Evolutionary conservation across 352 stramenopile species (phyloP), one percentile per base, ranked within the genome.

Genomic region (Pelagophyceae sp.): DNA sequence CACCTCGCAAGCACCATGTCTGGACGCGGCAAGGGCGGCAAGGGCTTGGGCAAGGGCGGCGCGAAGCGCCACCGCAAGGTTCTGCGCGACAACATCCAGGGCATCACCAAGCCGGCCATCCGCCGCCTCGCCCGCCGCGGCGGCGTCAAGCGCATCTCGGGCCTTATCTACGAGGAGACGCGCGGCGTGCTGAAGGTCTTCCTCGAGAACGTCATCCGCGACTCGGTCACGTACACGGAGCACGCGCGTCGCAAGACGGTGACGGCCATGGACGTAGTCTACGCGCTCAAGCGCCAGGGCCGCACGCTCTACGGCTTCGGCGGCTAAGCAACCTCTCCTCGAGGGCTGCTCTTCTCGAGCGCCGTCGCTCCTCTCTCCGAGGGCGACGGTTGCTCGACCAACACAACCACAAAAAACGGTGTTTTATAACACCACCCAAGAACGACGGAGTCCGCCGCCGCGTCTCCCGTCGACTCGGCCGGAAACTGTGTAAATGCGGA

Each of bases 131-230:
- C 95, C 80, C 94, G 96, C 87, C 91, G 94, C 94, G 94, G 95
- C 79, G 95, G 95, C 90, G 94, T 98, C 69, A 98, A 98, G 91
- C 93, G 94, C 85, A 98, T 98, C 83, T 96, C 90, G 32, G 94
- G 95, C 79, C 88, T 98, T 58, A 98, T 98, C 85, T 98, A 98
- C 85, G 95, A 98, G 86, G 95, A 98, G 86, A 98, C 94, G 54
- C 91, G 94, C 81, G 94, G 94, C 79, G 95, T 98, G 40, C 90
- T 98, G 76, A 98, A 98, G 89, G 94, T 97, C 33, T 99, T 98
- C 87, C 88, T 99, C 23, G 94, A 98, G 86, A 98, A 98, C 86
- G 92, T 98, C n/a, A 98, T 98, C 86, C 87, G 90, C 82, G 93
- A 98, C 84, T 93, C 93, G 54, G 89, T 97, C 31, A 97, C 90